Evolutionary conservation across 306 rosid species (phyloP), one percentile per base, ranked within the genome.

Genomic region (Vigna nakashimae): DNA sequence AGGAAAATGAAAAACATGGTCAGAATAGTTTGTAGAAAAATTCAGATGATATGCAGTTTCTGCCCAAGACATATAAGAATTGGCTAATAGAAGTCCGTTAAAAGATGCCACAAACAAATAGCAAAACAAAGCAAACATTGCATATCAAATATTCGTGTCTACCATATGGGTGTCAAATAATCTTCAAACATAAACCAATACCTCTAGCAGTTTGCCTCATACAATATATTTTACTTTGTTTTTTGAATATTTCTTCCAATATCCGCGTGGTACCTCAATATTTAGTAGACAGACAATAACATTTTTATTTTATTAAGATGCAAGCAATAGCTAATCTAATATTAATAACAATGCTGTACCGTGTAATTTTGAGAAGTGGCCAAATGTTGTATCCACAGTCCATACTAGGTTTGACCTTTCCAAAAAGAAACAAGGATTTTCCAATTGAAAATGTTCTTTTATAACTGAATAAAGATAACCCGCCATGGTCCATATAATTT

Each of bases 1-100:
- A 78, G 57, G 28, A 82, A 76, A 79, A 80, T 11, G 38, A 36
- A 76, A 36, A 81, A 80, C 24, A 42, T 36, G 71, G 72, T 82
- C 20, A 71, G 53, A 46, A 68, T 30, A 65, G 4, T 18, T 65
- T 51, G 40, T n/a, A 16, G 45, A 45, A 77, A 80, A 50, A n/a
- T 40, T 65, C 69, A 46, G 45, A 17, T 64, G 38, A 38, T 64
- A 10, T 17, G 30, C 3, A 38, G 28, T 4, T 52, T 73, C 71
- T 9, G 18, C 73, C 42, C 34, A 78, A 69, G 18, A 32, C 45
- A 48, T 68, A 68, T 36, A 36, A 48, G 42, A 73, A 69, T 34
- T 43, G 30, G 17, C 18, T 42, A 63, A 48, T 20, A 52, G 7
- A 36, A 75, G 13, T 26, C 55, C 24, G 49, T 14, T 55, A 43